Percentiles rank a stretch among this genome's conserved stretches.
Evolutionary conservation across 345 rosid species (phyloP).

Genomic region (Salix arbutifolia): DNA sequence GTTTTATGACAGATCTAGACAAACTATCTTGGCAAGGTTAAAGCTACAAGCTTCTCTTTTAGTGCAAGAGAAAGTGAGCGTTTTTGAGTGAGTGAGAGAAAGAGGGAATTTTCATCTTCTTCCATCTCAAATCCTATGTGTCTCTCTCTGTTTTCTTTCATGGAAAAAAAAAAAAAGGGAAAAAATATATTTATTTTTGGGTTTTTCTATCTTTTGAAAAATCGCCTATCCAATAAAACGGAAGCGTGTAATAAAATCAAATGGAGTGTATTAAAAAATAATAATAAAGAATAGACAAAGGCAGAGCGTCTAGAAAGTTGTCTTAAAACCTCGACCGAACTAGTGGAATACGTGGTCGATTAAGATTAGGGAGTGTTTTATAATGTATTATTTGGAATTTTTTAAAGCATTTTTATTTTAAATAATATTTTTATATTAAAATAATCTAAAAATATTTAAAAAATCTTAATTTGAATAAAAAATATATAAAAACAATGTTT

Average conservation of each 20-base stretch:
- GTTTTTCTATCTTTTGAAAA: conserved; percentile 23
- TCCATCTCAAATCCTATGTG: conserved; percentile 40
- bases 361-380: too few relatives aligned
- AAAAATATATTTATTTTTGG: not conserved
- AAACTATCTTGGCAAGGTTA: conserved; percentile 3
- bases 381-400: too few relatives aligned
- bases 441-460: too few relatives aligned
- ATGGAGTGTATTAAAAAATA: not conserved
- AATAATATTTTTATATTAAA: too few relatives aligned
- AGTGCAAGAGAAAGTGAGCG: not conserved
- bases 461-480: too few relatives aligned
- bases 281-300: too few relatives aligned
- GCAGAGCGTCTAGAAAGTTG: too few relatives aligned
- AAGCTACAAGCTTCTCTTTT: conserved; percentile 3
- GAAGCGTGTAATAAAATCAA: not conserved
- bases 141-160: conserved; percentile 27
- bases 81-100: conserved; percentile 18
- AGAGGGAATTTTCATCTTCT: conserved; percentile 33
- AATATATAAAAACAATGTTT: too few relatives aligned
- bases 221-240: conserved; percentile 43
- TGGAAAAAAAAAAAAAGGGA: conserved; percentile 20
- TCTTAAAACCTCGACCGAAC: too few relatives aligned
- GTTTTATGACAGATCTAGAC: conserved; percentile 38
- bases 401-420: too few relatives aligned
- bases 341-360: too few relatives aligned